phyloP scores from a whole-genome alignment of 129 eudicot species.

The Arctium lappa region DNA sequence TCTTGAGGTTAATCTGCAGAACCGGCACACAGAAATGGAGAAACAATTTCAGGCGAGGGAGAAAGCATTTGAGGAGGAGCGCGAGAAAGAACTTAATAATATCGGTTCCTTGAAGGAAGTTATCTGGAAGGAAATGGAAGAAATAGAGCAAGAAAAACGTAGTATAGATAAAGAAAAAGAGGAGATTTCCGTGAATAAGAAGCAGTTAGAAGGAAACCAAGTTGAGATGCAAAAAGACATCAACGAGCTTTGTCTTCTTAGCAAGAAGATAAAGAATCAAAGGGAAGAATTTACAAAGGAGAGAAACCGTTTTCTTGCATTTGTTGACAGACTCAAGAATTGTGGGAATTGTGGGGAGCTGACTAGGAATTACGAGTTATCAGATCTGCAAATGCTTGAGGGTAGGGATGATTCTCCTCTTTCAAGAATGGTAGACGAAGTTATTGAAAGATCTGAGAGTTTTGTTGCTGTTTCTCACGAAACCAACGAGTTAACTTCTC shows the following conservation, averaged over 20 bases:
- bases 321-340: constrained; percentile 50
- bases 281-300: constrained; percentile 59
- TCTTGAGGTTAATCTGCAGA: constrained; percentile 52
- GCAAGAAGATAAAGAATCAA: constrained; percentile 66
- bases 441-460: constrained; percentile 30
- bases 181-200: constrained; percentile 43
- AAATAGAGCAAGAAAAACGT: constrained; percentile 43
- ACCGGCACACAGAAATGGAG: constrained; percentile 52
- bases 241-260: constrained; percentile 56
- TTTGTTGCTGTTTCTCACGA: constrained; percentile 15
- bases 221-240: constrained; percentile 75
- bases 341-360: constrained; percentile 68
- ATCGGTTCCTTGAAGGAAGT: constrained; percentile 50
- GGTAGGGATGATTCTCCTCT: constrained; percentile 33
- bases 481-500: constrained; percentile 15
- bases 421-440: constrained; percentile 26
- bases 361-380: constrained; percentile 31
- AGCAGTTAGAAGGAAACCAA: constrained; percentile 54
- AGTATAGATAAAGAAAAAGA: constrained; percentile 53
- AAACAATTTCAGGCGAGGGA: constrained; percentile 45
- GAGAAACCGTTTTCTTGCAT: constrained; percentile 45
- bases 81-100: constrained; percentile 41
- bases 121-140: constrained; percentile 47
- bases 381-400: constrained; percentile 44
- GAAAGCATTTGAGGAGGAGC: constrained; percentile 53